Evolutionary conservation across 2,329 filamentous ascomycete genomes (phyloP).

Genomic region (Lasiodiplodia sp.): DNA sequence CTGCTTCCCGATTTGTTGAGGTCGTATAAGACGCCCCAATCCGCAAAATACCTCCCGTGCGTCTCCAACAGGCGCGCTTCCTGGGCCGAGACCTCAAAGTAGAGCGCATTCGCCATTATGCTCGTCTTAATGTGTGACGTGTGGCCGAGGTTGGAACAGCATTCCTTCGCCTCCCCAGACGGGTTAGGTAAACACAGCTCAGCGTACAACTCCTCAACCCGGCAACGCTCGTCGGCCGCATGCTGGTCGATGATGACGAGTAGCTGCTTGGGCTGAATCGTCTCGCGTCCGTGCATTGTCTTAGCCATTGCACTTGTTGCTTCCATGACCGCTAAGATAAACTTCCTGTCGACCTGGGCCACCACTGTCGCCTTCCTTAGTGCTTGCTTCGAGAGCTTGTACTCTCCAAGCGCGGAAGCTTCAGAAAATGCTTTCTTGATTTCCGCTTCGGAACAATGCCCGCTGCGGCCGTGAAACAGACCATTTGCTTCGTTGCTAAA

Average conservation of each 20-base stretch:
- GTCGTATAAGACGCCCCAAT: constrained; percentile 79
- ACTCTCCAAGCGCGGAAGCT: constrained; percentile 35
- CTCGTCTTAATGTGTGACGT: constrained; percentile 41
- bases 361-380: constrained; percentile 71
- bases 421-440: constrained; percentile 38
- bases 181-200: constrained; percentile 55
- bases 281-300: neutral
- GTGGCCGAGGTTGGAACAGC: constrained; percentile 43
- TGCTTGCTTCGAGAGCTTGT: constrained; percentile 65
- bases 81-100: constrained; percentile 68
- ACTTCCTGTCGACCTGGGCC: constrained; percentile 88
- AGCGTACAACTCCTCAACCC: constrained; percentile 75
- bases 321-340: constrained; percentile 73
- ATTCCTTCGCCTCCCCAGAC: constrained; percentile 31
- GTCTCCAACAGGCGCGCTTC: constrained; percentile 68
- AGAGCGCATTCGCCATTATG: constrained; percentile 60
- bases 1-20: constrained; percentile 38
- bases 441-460: constrained; percentile 29
- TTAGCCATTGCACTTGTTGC: constrained; percentile 30
- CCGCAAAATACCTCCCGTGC: constrained; percentile 64
- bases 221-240: constrained; percentile 87
- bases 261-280: constrained; percentile 40
- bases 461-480: constrained; percentile 5
- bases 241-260: constrained; percentile 90
- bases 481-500: constrained; percentile 26